Percentiles rank a stretch among this genome's conserved stretches.
These are phyloP conservation scores for Cladorrhinum sp. DNA, from an alignment of 2,329 filamentous ascomycete genomes.

Conservation along the genomic window DNA sequence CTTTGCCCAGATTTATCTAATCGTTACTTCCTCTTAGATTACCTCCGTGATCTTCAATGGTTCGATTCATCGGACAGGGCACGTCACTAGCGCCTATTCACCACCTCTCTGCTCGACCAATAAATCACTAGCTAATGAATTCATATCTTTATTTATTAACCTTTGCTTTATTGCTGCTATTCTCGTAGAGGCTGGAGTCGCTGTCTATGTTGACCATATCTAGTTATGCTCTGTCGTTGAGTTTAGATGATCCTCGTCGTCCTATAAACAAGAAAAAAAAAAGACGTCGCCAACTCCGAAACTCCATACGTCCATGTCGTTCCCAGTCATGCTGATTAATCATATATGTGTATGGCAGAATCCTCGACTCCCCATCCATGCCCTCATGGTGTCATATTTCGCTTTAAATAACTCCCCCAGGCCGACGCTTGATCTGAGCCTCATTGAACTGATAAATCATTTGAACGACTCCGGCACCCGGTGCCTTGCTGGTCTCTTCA, in stretches of 20 bases:
- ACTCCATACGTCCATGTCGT: background rate
- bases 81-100: no score
- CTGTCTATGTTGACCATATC: background rate
- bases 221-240: background rate
- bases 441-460: conserved; percentile 59
- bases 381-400: background rate
- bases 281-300: background rate
- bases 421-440: conserved; percentile 46
- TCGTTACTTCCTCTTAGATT: background rate
- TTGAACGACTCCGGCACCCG: conserved; percentile 54
- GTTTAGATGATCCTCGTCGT: background rate
- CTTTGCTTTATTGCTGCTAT: background rate
- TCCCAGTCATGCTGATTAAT: background rate
- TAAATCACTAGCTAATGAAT: no score
- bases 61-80: background rate
- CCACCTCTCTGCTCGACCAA: no score
- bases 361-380: background rate
- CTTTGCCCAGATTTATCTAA: background rate
- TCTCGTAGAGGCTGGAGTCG: background rate
- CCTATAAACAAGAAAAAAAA: background rate
- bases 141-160: background rate
- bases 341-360: background rate
- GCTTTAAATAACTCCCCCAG: conserved; percentile 25
- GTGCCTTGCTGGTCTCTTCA: conserved; percentile 34
- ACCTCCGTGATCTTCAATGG: background rate